These are phyloP conservation scores for Arthroderma uncinatum DNA, from an alignment of 2,329 filamentous ascomycete species.

Conservation along the genomic window DNA sequence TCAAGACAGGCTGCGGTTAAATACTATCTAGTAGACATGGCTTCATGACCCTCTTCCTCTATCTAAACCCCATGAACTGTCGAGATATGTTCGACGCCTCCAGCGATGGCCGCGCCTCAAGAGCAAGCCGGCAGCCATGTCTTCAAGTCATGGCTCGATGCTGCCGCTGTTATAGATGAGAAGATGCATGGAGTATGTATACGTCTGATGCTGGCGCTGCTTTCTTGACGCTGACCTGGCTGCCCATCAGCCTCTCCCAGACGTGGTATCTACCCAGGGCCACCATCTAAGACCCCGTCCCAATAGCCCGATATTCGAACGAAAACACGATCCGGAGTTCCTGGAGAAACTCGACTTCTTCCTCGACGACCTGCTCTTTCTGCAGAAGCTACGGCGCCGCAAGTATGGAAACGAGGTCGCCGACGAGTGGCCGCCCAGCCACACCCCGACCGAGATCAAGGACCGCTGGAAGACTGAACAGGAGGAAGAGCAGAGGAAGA, in stretches of 20 bases:
- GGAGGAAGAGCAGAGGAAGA: neutral
- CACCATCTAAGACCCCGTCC: neutral
- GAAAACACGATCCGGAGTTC: constrained; percentile 1
- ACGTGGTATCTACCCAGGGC: constrained; percentile 6
- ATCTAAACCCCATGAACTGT: no score
- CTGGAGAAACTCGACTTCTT: constrained; percentile 3
- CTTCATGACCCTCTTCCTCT: no score
- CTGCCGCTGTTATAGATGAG: constrained; percentile 7
- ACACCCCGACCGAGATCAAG: constrained; percentile 5
- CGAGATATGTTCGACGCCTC: no score
- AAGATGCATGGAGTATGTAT: constrained; percentile 7
- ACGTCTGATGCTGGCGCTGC: neutral
- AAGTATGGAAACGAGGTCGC: constrained; percentile 5
- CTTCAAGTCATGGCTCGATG: constrained; percentile 7
- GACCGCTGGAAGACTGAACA: constrained; percentile 5
- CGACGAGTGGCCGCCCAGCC: constrained; percentile 1
- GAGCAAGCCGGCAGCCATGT: neutral
- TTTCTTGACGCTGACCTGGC: neutral
- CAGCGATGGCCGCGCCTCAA: no score
- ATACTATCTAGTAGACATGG: no score
- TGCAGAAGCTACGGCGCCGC: constrained; percentile 3
- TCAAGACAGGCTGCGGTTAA: no score
- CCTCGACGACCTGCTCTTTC: constrained; percentile 1
- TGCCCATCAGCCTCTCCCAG: constrained; percentile 5
- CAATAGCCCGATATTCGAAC: neutral